Base-by-base conservation (phyloP, 805 yeast genomes). In the Candida ulmi region DNA sequence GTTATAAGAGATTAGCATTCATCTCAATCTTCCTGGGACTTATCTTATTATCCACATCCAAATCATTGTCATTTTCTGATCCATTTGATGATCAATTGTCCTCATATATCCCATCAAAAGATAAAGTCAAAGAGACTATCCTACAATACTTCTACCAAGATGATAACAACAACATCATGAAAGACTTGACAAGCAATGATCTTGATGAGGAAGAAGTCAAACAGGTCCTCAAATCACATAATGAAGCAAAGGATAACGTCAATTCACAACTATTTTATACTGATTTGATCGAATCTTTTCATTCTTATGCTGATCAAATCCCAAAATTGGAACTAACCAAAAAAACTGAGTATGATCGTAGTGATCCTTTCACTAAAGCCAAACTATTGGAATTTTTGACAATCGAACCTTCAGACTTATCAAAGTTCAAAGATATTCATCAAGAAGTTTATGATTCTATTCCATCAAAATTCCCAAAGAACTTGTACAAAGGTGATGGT, bases 401-500 rank as follows among this genome's bases (percentile, higher is more conserved):
- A 13, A 12, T 38, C 8, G 29, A 27, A 8, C 18, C 34, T 17
- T 15, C 11, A 11, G 24, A 38, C 29, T 11, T 38, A n/a, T 13
- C 15, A 24, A 23, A 13, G 9, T 30, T 29, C 12, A 17, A 34
- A 25, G 8, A 11, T 12, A 17, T 31, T 11, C 34, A 31, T 31
- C 12, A 31, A 31, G 13, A 19, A 19, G 34, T 31, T 58, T 11
- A 31, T 21, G 25, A 31, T 19, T 13, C 17, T 6, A 12, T 31
- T 11, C 34, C 34, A 19, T 11, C 8, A 8, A 13, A 18, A 40
- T 55, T 66, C 17, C 72, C 72, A n/a, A 36, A 65, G 32, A 54
- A 60, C 8, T 47, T 73, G 17, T 75, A 72, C 50, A 48, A 54
- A 8, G 71, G 76, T 3, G 61, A 70, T 49, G 83, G 83, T n/a